Conservation (phyloP, 345 rosid species). For the Microcos paniculata region DNA sequence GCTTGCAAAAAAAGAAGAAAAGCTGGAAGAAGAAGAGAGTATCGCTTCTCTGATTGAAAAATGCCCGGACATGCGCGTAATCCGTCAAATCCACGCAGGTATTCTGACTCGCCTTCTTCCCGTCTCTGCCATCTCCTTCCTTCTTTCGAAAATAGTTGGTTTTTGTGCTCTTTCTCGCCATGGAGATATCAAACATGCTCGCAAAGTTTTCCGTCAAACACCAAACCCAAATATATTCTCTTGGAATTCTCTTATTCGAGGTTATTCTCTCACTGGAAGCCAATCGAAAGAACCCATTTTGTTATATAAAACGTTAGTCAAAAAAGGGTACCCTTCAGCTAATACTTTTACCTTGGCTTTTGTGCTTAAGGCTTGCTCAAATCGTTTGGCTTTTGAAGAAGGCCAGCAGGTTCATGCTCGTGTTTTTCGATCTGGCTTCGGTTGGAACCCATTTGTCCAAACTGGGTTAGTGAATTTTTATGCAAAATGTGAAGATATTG, state of each 20-base stretch:
- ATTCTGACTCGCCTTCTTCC: not conserved
- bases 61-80: not conserved
- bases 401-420: conserved; percentile 42
- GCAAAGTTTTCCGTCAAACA: not conserved
- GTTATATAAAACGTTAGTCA: not conserved
- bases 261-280: not conserved
- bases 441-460: conserved; percentile 56
- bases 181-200: conserved; percentile 12
- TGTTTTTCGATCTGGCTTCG: conserved; percentile 26
- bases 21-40: conserved; percentile 7
- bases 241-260: conserved; percentile 4
- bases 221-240: conserved; percentile 4
- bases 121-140: not conserved
- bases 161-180: conserved; percentile 14
- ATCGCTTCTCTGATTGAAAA: not conserved
- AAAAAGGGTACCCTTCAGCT: conserved; percentile 2
- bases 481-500: conserved; percentile 35
- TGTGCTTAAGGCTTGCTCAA: conserved; percentile 62
- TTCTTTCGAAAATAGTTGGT: conserved; percentile 9
- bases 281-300: not conserved
- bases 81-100: not conserved
- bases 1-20: not conserved
- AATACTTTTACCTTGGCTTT: conserved; percentile 12
- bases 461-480: conserved; percentile 45
- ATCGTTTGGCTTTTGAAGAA: conserved; percentile 45